These are phyloP conservation scores for Tetrapisispora iriomotensis DNA, from an alignment of 805 yeast genomes.

Conservation along the genomic window DNA sequence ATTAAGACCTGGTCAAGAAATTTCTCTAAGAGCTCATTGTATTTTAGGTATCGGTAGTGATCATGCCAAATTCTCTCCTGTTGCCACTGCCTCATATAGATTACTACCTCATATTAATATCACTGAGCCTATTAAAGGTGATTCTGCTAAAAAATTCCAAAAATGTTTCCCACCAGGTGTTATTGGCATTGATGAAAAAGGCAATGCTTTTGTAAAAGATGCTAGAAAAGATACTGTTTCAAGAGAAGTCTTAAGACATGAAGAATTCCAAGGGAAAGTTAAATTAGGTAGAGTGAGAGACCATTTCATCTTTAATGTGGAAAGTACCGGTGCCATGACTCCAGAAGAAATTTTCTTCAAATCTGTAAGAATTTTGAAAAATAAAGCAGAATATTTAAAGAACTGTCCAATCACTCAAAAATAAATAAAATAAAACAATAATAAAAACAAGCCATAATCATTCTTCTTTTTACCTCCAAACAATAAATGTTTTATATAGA, in stretches of 20 bases:
- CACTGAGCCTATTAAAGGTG: conserved; percentile 61
- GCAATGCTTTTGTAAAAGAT: conserved; percentile 74
- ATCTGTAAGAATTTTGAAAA: conserved; percentile 72
- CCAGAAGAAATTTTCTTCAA: conserved; percentile 95
- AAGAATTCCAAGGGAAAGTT: conserved; percentile 81
- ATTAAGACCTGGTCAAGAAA: conserved; percentile 95
- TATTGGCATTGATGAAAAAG: conserved; percentile 56
- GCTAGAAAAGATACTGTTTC: conserved; percentile 94
- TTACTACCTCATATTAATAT: conserved; percentile 82
- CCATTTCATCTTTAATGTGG: conserved; percentile 90
- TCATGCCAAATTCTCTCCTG: conserved; percentile 97
- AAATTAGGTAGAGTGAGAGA: conserved; percentile 85
- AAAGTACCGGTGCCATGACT: conserved; percentile 92
- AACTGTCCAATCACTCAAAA: conserved; percentile 62
- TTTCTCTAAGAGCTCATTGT: conserved; percentile 81
- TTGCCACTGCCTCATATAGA: conserved; percentile 91
- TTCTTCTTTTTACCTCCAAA: neutral
- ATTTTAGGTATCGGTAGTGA: conserved; percentile 86
- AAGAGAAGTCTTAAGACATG: conserved; percentile 90
- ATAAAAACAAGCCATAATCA: neutral
- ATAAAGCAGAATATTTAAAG: conserved; percentile 73
- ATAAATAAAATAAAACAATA: neutral
- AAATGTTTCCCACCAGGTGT: conserved; percentile 93
- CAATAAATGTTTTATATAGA: neutral
- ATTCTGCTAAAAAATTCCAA: conserved; percentile 67